Conservation (phyloP, 345 rosid species). For the Odontarrhena argentea region DNA sequence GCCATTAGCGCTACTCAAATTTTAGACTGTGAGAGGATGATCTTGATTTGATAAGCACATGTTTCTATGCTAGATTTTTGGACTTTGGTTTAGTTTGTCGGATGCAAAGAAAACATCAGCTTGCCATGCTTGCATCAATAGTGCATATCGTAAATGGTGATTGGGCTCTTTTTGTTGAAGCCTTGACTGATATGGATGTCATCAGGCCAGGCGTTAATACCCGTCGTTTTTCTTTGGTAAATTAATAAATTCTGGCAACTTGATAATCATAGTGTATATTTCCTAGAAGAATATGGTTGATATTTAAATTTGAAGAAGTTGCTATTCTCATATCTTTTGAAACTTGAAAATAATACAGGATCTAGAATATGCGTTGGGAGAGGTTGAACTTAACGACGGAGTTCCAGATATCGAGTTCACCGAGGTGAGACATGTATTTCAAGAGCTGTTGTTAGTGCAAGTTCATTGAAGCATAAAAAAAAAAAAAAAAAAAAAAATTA, state of each 20-base stretch:
- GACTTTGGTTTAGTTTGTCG: constrained; percentile 95
- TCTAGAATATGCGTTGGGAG: constrained; percentile 82
- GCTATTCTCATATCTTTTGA: constrained; percentile 19
- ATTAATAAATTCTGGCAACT: constrained; percentile 2
- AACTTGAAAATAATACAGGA: constrained; percentile 57
- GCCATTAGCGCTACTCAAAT: constrained; percentile 17
- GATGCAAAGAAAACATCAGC: constrained; percentile 90
- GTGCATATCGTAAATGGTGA: constrained; percentile 94
- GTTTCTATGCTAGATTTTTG: constrained; percentile 64
- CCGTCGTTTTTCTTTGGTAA: constrained; percentile 75
- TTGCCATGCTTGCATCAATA: constrained; percentile 90
- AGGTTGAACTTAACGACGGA: constrained; percentile 76
- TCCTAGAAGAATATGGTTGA: not conserved
- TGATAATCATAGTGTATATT: constrained; percentile 5
- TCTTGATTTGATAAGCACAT: constrained; percentile 11
- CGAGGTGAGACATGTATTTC: constrained; percentile 56
- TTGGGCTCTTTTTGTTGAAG: constrained; percentile 76
- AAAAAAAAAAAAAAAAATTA: not conserved
- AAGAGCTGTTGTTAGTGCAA: constrained; percentile 23
- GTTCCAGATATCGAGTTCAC: constrained; percentile 95
- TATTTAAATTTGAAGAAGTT: constrained; percentile 1
- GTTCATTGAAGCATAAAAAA: constrained; percentile 9
- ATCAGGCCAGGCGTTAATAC: constrained; percentile 76
- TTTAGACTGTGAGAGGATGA: constrained; percentile 30
- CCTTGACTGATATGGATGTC: constrained; percentile 92